Base-by-base conservation (phyloP, 2,329 filamentous ascomycete species). In the Huntiella savannae region DNA sequence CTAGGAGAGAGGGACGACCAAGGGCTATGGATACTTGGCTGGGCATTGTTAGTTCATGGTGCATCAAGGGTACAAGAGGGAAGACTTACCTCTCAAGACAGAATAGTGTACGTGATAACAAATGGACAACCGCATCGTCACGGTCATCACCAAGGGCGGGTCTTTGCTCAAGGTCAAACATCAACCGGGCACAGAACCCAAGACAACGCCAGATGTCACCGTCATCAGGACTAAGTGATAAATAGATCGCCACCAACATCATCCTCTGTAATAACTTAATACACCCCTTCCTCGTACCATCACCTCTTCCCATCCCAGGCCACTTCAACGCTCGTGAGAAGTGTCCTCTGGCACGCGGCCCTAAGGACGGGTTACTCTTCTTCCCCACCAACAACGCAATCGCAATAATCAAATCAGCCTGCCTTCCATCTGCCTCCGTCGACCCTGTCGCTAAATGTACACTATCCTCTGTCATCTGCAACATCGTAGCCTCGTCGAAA, bases 1-100 rank as follows among this genome's bases (percentile, higher is more conserved):
- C 43, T 3, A 52, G 43, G 10, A 52, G 34, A 4, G 37, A 50
- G 33, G 51, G 51, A 11, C 51, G 43, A 4, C 51, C 50, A 41
- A 48, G 49, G 10, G 50, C 51, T 13, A 50, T 50, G 3, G 51
- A 51, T 13, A 50, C 50, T 38, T 49, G 44, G 17, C 49, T 52
- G n/a, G 35, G 6, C n/a, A 33, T 34, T 85, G 42, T 33, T 33
- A 40, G 19, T 32, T n/a, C 11, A 10, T 16, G 4, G 4, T 6
- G 5, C 8, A 16, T 33, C 11, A 40, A 11, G 4, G 7, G 15
- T 33, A 13, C 13, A 5, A n/a, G 7, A 16, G n/a, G 16, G 35
- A 33, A 32, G 15, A 22, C 45, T 10, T 36, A 52, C 51, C 51
- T 48, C 11, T 53, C 51, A 10, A 53, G 35, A 36, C 43, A 48